These are phyloP conservation scores for Epichloe gansuensis DNA, from an alignment of 2,329 filamentous ascomycete species.

Conservation along the genomic window DNA sequence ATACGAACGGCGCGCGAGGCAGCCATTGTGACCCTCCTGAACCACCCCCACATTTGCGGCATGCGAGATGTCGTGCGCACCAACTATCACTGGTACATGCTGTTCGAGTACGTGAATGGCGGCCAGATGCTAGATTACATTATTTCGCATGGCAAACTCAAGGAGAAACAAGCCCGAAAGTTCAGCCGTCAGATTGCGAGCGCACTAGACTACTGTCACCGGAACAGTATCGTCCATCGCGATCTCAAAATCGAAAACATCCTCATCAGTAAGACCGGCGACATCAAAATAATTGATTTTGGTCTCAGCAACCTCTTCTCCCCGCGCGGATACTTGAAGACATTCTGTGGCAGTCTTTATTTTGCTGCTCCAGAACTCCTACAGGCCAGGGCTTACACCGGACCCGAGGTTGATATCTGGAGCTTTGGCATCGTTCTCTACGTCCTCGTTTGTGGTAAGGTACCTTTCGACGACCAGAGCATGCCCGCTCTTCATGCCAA, in stretches of 20 bases:
- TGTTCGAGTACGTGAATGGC: slow-evolving; percentile 97
- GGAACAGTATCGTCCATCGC: slow-evolving; percentile 94
- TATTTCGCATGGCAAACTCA: slow-evolving; percentile 91
- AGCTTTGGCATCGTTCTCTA: slow-evolving; percentile 98
- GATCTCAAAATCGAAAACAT: slow-evolving; percentile 99
- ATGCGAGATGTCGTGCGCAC: slow-evolving; percentile 92
- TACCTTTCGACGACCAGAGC: slow-evolving; percentile 97
- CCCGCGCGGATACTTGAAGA: slow-evolving; percentile 74
- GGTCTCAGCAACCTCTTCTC: slow-evolving; percentile 93
- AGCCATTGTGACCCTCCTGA: slow-evolving; percentile 86
- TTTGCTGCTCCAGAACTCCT: slow-evolving; percentile 93
- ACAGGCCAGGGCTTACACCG: slow-evolving; percentile 87
- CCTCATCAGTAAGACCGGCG: slow-evolving; percentile 94
- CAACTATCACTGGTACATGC: slow-evolving; percentile 99
- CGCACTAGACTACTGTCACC: slow-evolving; percentile 91
- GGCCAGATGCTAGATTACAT: slow-evolving; percentile 99
- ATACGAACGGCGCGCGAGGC: slow-evolving; percentile 89
- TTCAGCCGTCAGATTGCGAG: slow-evolving; percentile 96
- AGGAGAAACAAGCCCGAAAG: slow-evolving; percentile 96
- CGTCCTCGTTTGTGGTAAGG: slow-evolving; percentile 92
- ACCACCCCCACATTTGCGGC: slow-evolving; percentile 91
- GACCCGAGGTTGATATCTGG: slow-evolving; percentile 95
- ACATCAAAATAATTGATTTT: slow-evolving; percentile 99
- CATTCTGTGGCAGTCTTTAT: slow-evolving; percentile 94
- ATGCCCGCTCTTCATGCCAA: slow-evolving; percentile 98